phyloP scores from a whole-genome alignment of 2,329 filamentous ascomycete genomes.

The Fusarium bactridioides region DNA sequence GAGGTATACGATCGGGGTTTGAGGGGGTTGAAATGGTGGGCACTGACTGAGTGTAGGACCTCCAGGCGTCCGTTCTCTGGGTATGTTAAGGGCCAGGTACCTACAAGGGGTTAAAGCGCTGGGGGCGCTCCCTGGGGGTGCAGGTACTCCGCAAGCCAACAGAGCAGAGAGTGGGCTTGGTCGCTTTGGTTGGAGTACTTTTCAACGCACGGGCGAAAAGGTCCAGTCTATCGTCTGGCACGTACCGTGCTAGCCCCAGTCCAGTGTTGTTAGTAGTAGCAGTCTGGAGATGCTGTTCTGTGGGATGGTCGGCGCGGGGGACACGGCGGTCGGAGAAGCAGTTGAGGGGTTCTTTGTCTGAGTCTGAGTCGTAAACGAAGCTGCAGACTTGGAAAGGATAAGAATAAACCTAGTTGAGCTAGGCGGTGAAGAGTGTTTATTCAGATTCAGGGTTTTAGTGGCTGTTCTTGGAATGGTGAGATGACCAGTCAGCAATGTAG shows the following conservation, averaged over 20 bases:
- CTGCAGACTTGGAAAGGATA: constrained; percentile 7
- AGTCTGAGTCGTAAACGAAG: constrained; percentile 16
- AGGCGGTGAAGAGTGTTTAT: constrained; percentile 37
- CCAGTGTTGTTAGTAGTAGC: constrained; percentile 31
- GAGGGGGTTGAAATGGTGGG: constrained; percentile 43
- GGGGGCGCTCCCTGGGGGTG: constrained; percentile 19
- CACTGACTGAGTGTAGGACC: constrained; percentile 34
- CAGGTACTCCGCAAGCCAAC: constrained; percentile 23
- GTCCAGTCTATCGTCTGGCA: constrained; percentile 29
- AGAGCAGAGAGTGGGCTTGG: constrained; percentile 16
- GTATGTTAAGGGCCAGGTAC: constrained; percentile 18
- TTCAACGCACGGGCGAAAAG: constrained; percentile 31
- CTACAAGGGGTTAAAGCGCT: constrained; percentile 27
- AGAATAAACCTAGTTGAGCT: constrained; percentile 14
- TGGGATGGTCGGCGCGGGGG: constrained; percentile 17
- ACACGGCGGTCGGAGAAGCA: constrained; percentile 18
- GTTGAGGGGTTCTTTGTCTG: constrained; percentile 23
- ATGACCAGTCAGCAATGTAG: constrained; percentile 40
- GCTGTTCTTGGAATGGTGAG: constrained; percentile 43
- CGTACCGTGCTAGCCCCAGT: constrained; percentile 32
- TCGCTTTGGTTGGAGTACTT: constrained; percentile 33
- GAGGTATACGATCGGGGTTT: constrained; percentile 32
- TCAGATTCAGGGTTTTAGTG: constrained; percentile 35
- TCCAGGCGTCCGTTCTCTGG: constrained; percentile 20
- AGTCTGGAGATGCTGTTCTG: constrained; percentile 27